phyloP scores from a whole-genome alignment of 805 yeast genomes.

The Starmerella asiatica region DNA sequence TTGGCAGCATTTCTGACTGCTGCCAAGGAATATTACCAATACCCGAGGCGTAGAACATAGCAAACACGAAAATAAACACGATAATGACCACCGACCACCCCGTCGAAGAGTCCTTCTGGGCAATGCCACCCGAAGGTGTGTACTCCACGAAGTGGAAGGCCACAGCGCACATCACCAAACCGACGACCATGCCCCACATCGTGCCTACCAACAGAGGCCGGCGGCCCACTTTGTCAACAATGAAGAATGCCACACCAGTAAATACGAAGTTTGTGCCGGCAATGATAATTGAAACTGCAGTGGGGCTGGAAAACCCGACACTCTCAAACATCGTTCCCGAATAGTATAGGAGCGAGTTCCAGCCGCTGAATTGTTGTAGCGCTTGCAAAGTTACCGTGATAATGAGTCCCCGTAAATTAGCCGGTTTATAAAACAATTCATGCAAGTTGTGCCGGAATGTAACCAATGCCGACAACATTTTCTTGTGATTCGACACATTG shows the following conservation, averaged over 20 bases:
- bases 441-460: slow-evolving; percentile 23
- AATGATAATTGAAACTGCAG: slow-evolving; percentile 87
- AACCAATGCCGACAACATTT: slow-evolving; percentile 18
- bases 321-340: slow-evolving; percentile 84
- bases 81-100: slow-evolving; percentile 82
- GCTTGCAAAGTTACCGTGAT: slow-evolving; percentile 92
- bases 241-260: slow-evolving; percentile 71
- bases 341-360: slow-evolving; percentile 92
- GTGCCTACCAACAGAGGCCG: slow-evolving; percentile 64
- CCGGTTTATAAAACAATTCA: slow-evolving; percentile 27
- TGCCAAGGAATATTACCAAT: slow-evolving; percentile 99
- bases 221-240: slow-evolving; percentile 81
- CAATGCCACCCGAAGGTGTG: slow-evolving; percentile 36
- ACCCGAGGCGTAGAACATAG: slow-evolving; percentile 85
- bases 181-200: slow-evolving; percentile 71
- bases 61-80: slow-evolving; percentile 71
- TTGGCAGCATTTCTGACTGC: slow-evolving; percentile 89
- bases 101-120: slow-evolving; percentile 6
- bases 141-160: slow-evolving; percentile 80
- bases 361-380: slow-evolving; percentile 92
- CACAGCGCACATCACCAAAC: slow-evolving; percentile 68
- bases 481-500: slow-evolving; percentile 13
- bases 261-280: slow-evolving; percentile 91
- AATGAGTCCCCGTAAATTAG: slow-evolving; percentile 77
- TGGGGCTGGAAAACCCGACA: slow-evolving; percentile 75